Conservation (phyloP, 75 land plant genomes). For the Selaginella moellendorffii region DNA sequence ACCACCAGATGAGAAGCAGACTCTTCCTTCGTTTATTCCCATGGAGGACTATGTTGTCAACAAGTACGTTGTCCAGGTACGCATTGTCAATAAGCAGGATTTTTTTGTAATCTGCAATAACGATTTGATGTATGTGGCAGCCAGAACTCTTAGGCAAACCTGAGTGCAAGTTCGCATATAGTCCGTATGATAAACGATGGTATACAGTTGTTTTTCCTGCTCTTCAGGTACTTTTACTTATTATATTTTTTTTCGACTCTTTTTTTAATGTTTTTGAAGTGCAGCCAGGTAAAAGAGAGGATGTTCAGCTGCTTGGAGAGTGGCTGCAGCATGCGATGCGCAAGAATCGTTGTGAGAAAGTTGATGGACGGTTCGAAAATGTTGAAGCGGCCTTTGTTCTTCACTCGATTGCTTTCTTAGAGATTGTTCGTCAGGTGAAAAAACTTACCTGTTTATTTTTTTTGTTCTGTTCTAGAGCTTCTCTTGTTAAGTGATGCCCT, state of each 20-base stretch:
- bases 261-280: too few relatives aligned
- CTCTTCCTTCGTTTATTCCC: slow-evolving; percentile 28
- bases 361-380: slow-evolving; percentile 24
- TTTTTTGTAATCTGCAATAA: too few relatives aligned
- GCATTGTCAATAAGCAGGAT: too few relatives aligned
- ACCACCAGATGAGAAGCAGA: slow-evolving; percentile 6
- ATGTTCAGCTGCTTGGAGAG: slow-evolving; percentile 25
- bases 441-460: too few relatives aligned
- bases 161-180: slow-evolving; percentile 24
- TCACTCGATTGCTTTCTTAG: slow-evolving; percentile 29
- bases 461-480: too few relatives aligned
- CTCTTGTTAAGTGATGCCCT: too few relatives aligned
- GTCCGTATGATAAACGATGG: slow-evolving; percentile 24
- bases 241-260: too few relatives aligned
- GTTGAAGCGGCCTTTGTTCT: slow-evolving; percentile 17
- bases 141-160: slow-evolving; percentile 10
- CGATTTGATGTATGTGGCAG: too few relatives aligned
- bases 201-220: slow-evolving; percentile 32
- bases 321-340: slow-evolving; percentile 26
- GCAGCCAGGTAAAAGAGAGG: slow-evolving; percentile 33
- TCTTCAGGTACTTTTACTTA: slow-evolving; percentile 32
- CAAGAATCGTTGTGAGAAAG: slow-evolving; percentile 13
- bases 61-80: too few relatives aligned
- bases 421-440: slow-evolving; percentile 26
- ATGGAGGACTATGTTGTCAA: too few relatives aligned